These are phyloP conservation scores for Neonectria ditissima DNA, from an alignment of 2,329 filamentous ascomycete species.

Conservation along the genomic window DNA sequence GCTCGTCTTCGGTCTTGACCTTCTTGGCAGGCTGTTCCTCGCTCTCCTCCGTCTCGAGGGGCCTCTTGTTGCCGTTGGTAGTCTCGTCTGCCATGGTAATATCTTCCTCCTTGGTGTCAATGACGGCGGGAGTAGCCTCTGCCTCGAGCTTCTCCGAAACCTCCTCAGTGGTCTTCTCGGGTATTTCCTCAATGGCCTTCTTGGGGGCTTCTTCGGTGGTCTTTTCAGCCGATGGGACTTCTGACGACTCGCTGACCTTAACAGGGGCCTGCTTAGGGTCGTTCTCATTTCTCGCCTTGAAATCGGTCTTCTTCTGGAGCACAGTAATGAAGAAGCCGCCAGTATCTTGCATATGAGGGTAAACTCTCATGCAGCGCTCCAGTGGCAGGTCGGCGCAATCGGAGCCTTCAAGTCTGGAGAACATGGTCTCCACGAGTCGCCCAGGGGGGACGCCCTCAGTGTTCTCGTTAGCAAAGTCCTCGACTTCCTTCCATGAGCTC, in stretches of 20 bases:
- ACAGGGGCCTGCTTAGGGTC: slow-evolving; percentile 54
- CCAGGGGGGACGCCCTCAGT: slow-evolving; percentile 68
- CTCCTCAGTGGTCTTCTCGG: slow-evolving; percentile 35
- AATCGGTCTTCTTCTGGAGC: slow-evolving; percentile 89
- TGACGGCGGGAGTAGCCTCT: slow-evolving; percentile 13
- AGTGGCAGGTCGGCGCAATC: slow-evolving; percentile 77
- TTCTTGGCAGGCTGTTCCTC: slow-evolving; percentile 61
- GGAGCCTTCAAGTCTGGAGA: slow-evolving; percentile 70
- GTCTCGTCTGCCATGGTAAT: slow-evolving; percentile 47
- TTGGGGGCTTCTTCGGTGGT: slow-evolving; percentile 31
- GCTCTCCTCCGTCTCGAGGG: slow-evolving; percentile 50
- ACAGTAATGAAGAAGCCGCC: slow-evolving; percentile 98
- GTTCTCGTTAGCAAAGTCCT: slow-evolving; percentile 73
- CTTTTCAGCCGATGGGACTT: slow-evolving; percentile 35
- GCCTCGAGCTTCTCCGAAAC: slow-evolving; percentile 41
- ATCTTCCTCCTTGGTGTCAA: slow-evolving; percentile 45
- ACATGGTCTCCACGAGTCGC: slow-evolving; percentile 84
- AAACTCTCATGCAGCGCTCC: slow-evolving; percentile 92
- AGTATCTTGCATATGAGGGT: slow-evolving; percentile 95
- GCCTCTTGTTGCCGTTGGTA: slow-evolving; percentile 50
- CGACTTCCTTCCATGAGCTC: slow-evolving; percentile 84
- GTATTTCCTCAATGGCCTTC: slow-evolving; percentile 17
- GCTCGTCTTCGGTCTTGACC: slow-evolving; percentile 55
- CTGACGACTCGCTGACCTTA: slow-evolving; percentile 31
- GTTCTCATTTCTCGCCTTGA: slow-evolving; percentile 80